Evolutionary conservation across 2,329 filamentous ascomycete genomes (phyloP).

Genomic region (Balansia obtecta): DNA sequence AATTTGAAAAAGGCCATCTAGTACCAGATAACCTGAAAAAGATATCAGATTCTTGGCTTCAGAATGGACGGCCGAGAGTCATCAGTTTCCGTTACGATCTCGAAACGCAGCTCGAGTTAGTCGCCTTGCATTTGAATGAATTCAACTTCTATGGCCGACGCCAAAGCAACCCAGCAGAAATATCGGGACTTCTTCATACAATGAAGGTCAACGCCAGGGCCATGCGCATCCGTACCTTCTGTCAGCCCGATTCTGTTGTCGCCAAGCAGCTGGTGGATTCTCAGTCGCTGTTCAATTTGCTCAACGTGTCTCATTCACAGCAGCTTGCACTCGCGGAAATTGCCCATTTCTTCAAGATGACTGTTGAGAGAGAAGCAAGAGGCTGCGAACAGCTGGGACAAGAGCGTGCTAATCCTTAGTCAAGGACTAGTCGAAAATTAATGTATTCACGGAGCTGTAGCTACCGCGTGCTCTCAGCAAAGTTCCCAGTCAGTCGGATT

Average conservation of each 20-base stretch:
- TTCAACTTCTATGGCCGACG: constrained; percentile 43
- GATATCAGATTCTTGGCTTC: constrained; percentile 37
- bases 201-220: constrained; percentile 40
- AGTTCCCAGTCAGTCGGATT: background rate
- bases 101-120: constrained; percentile 46
- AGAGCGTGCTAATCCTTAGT: background rate
- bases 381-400: background rate
- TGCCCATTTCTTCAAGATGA: constrained; percentile 40
- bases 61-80: constrained; percentile 40
- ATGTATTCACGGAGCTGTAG: background rate
- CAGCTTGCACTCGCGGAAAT: constrained; percentile 37
- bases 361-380: constrained; percentile 31
- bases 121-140: constrained; percentile 34
- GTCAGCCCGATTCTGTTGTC: constrained; percentile 44
- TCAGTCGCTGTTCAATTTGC: constrained; percentile 35
- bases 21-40: constrained; percentile 37
- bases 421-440: background rate
- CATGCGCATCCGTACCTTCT: constrained; percentile 42
- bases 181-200: constrained; percentile 35
- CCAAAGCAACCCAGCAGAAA: constrained; percentile 28
- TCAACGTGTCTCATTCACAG: constrained; percentile 30
- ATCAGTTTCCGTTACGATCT: constrained; percentile 46
- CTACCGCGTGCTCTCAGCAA: background rate
- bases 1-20: constrained; percentile 43
- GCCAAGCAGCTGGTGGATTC: constrained; percentile 45